Evolutionary conservation across 169 alveolate species (phyloP).

Genomic region (Plasmodium reichenowi): DNA sequence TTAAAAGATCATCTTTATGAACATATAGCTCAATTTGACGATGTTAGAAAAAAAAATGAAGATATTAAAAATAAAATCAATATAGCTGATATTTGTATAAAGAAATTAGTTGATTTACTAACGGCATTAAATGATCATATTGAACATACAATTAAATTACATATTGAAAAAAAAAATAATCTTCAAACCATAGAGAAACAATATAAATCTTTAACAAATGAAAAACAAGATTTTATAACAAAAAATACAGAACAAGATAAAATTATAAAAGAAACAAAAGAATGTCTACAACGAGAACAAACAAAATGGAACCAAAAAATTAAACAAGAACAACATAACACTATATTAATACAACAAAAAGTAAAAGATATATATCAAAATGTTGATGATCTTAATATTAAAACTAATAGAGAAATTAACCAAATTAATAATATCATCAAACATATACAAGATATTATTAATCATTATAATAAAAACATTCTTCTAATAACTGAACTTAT

Average conservation of each 20-base stretch:
- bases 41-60: constrained; percentile 71
- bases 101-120: constrained; percentile 46
- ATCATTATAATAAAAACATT: constrained; percentile 26
- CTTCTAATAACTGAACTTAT: constrained; percentile 30
- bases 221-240: constrained; percentile 23
- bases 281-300: constrained; percentile 22
- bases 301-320: constrained; percentile 62
- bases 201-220: constrained; percentile 20
- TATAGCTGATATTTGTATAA: constrained; percentile 60
- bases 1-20: constrained; percentile 53
- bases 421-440: constrained; percentile 65
- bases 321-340: constrained; percentile 48
- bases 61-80: constrained; percentile 66
- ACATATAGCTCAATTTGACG: constrained; percentile 59
- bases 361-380: constrained; percentile 47
- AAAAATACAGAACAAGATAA: constrained; percentile 35
- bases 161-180: constrained; percentile 60
- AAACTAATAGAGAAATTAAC: constrained; percentile 33
- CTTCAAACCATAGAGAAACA: constrained; percentile 34
- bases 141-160: constrained; percentile 41
- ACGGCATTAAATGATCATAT: constrained; percentile 41
- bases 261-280: constrained; percentile 37
- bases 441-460: constrained; percentile 41
- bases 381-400: constrained; percentile 16
- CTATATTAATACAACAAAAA: constrained; percentile 14